phyloP scores from a whole-genome alignment of 2,329 filamentous ascomycete species.

The Pyricularia pennisetigena region DNA sequence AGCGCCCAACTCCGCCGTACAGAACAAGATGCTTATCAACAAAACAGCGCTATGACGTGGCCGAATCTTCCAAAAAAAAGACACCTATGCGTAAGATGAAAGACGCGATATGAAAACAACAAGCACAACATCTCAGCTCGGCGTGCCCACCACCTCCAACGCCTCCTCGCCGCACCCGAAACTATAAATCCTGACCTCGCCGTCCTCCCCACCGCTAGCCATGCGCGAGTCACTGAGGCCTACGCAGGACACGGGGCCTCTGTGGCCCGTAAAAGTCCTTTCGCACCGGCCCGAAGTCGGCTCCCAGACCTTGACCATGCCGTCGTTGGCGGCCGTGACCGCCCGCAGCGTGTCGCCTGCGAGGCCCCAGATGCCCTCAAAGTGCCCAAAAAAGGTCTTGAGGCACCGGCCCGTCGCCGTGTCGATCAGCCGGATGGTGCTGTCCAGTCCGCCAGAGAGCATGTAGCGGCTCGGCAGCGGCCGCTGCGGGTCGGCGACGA shows the following conservation, averaged over 20 bases:
- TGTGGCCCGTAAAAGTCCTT: conserved; percentile 82
- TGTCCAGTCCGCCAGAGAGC: conserved; percentile 83
- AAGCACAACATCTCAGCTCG: conserved; percentile 24
- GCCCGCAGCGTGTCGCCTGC: conserved; percentile 66
- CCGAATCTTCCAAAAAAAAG: neutral
- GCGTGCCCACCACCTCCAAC: conserved; percentile 38
- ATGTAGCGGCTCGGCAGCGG: conserved; percentile 81
- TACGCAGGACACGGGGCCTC: conserved; percentile 86
- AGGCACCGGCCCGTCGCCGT: conserved; percentile 72
- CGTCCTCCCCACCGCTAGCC: conserved; percentile 88
- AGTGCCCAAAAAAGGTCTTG: conserved; percentile 90
- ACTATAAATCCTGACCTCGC: conserved; percentile 77
- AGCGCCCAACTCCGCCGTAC: neutral
- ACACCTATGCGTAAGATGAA: too few relatives aligned
- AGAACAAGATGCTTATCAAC: neutral
- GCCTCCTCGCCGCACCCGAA: conserved; percentile 45
- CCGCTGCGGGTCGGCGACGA: conserved; percentile 50
- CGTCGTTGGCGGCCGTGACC: conserved; percentile 58
- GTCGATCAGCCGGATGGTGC: conserved; percentile 89
- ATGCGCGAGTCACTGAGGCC: conserved; percentile 83
- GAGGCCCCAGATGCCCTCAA: conserved; percentile 92
- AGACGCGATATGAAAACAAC: too few relatives aligned
- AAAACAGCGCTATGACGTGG: neutral
- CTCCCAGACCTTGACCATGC: conserved; percentile 94
- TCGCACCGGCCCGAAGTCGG: conserved; percentile 85